These are phyloP conservation scores for Musa balbisiana DNA, from an alignment of 202 grass and related monocot species.

Conservation along the genomic window DNA sequence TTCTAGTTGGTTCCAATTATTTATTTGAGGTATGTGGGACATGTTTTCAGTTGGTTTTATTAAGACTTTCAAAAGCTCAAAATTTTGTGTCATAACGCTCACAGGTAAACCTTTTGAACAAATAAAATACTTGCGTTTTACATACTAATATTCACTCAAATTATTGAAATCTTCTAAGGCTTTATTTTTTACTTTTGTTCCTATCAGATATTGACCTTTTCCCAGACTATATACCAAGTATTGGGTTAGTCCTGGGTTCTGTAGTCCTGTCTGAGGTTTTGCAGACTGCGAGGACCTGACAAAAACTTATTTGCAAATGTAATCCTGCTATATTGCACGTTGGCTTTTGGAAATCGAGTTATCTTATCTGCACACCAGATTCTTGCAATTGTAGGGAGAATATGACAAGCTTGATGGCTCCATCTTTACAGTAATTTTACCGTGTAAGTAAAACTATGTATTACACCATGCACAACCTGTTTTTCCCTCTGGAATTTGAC, in stretches of 20 bases:
- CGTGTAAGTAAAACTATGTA: conserved; percentile 14
- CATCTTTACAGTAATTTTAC: conserved; percentile 26
- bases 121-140: not conserved
- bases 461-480: not conserved
- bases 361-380: conserved; percentile 30
- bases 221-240: conserved; percentile 20
- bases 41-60: too few relatives aligned
- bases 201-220: conserved; percentile 24
- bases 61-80: too few relatives aligned
- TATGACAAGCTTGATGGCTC: conserved; percentile 35
- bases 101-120: too few relatives aligned
- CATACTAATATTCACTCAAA: not conserved
- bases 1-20: too few relatives aligned
- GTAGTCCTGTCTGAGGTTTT: conserved; percentile 32
- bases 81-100: too few relatives aligned
- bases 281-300: conserved; percentile 18
- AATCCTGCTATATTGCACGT: conserved; percentile 17
- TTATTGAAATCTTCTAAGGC: not conserved
- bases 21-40: too few relatives aligned
- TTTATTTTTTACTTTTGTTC: not conserved
- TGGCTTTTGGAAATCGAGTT: conserved; percentile 29
- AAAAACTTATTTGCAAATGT: conserved; percentile 24
- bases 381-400: conserved; percentile 28
- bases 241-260: conserved; percentile 23
- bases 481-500: not conserved